A percentile compares a stretch with the other conserved stretches of the same genome.
Evolutionary conservation across 352 stramenopile species (phyloP).

Genomic region (Blastocystis sp.): DNA sequence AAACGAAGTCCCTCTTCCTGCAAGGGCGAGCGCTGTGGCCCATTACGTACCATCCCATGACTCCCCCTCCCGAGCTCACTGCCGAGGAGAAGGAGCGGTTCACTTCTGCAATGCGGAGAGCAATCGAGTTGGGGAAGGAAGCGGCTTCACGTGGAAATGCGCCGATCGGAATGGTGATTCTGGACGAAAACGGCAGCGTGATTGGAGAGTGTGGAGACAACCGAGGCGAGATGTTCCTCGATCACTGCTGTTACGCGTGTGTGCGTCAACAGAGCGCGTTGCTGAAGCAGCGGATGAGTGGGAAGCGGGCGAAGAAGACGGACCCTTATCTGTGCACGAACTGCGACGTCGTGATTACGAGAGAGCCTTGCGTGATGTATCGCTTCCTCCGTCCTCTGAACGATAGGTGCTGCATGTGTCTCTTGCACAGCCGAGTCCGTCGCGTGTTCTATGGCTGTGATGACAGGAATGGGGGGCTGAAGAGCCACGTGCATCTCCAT

Average conservation of each 20-base stretch:
- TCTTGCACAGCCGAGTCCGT: constrained; percentile 62
- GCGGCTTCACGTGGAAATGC: constrained; percentile 13
- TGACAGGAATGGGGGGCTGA: constrained; percentile 36
- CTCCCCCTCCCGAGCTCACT: constrained; percentile 21
- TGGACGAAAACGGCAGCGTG: constrained; percentile 17
- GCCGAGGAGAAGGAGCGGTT: constrained; percentile 20
- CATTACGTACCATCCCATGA: constrained; percentile 55
- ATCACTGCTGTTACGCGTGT: constrained; percentile 59
- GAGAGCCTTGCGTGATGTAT: constrained; percentile 51
- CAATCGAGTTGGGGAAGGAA: constrained; percentile 31
- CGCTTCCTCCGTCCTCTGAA: background rate
- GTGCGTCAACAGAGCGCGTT: constrained; percentile 28
- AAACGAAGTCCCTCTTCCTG: constrained; percentile 46
- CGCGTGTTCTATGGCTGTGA: constrained; percentile 63
- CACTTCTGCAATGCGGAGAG: background rate
- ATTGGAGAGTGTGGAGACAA: constrained; percentile 60
- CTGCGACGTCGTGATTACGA: constrained; percentile 50
- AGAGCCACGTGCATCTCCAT: constrained; percentile 52
- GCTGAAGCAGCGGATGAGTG: background rate
- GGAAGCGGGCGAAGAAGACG: constrained; percentile 40
- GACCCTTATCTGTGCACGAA: constrained; percentile 70
- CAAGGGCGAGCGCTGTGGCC: constrained; percentile 56
- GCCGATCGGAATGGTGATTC: constrained; percentile 59
- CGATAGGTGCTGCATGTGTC: constrained; percentile 48
- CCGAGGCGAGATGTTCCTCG: constrained; percentile 40